Percentiles rank a stretch among this genome's conserved stretches.
These are phyloP conservation scores for Aureobasidium sp. DNA, from an alignment of 2,329 filamentous ascomycete species.

Conservation along the genomic window DNA sequence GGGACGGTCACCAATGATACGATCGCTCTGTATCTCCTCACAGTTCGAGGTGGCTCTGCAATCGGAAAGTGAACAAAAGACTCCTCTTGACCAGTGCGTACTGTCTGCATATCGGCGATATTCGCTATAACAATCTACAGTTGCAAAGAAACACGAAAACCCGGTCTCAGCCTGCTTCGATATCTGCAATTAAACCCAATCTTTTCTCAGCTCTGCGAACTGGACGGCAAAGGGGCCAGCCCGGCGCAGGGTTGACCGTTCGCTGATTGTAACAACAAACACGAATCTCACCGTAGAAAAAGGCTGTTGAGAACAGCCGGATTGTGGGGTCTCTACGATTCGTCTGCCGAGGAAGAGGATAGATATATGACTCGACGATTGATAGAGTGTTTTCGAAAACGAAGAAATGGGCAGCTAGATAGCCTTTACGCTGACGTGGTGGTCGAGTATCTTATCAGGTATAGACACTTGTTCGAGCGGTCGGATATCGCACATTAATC, in stretches of 20 bases:
- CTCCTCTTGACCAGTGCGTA: not conserved
- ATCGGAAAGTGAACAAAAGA: too few relatives aligned
- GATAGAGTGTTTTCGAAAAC: not conserved
- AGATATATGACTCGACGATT: conserved; percentile 8
- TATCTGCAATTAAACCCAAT: not conserved
- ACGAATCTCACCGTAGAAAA: not conserved
- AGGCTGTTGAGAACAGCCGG: conserved; percentile 2
- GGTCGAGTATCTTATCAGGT: not conserved
- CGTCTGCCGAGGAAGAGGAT: not conserved
- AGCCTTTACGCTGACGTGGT: too few relatives aligned
- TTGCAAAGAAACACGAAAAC: too few relatives aligned
- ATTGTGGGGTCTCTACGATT: not conserved
- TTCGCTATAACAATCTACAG: too few relatives aligned
- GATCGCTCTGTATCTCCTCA: not conserved
- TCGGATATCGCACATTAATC: too few relatives aligned
- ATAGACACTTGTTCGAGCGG: too few relatives aligned
- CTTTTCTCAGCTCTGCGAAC: not conserved
- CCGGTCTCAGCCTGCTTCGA: not conserved
- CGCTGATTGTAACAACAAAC: conserved; percentile 6
- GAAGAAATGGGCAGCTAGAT: not conserved
- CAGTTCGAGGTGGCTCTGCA: not conserved
- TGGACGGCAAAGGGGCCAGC: not conserved
- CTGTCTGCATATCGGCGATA: too few relatives aligned
- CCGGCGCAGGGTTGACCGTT: not conserved
- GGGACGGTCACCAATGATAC: not conserved